Base-by-base conservation (phyloP, 1,139 yeast species). In the Spathaspora sp. region DNA sequence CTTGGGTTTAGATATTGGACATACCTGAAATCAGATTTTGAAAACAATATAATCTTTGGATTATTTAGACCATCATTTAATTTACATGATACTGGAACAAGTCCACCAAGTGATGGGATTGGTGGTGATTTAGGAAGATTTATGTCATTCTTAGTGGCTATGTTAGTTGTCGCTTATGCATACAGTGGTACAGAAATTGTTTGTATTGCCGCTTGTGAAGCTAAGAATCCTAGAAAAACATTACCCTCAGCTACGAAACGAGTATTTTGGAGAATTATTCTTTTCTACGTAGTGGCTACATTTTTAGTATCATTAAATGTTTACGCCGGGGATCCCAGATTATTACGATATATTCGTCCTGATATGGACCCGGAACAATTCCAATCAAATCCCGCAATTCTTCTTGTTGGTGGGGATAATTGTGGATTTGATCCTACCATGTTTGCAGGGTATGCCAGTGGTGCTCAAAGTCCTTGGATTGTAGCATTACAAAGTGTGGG, bases 131-230 rank as follows among this genome's bases (percentile, higher is more conserved):
- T 69, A 25, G 96, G 95, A 0, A 66, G 89, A 37, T 75, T 88
- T 46, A 65, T 85, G 46, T 85, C 89, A 37, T 66, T 87, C 17
- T 54, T 86, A 47, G 78, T 82, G 1, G 89, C 93, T 0, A 67
- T 82, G 1, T 68, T 82, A 44, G 80, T 82, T 23, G 84, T 90
- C 0, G 74, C 88, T 0, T 86, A 84, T 58, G 84, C 95, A 0
- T 88, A 84, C 57, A 80, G 85, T 47, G 96, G 96, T 0, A 84
- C 91, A 0, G 96, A 88, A 56, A 82, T 86, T 51, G 95, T 89
- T 23, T 84, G 87, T 54, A 81, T 89, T 49, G 91, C 95, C 1
- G 93, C 95, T 1, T 88, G 93, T 60, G 96, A 89, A 62, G 88
- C 93, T 9, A 74, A 85, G 51, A 86, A 87, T 55, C 96, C 96